These are phyloP conservation scores for Silybum marianum DNA, from an alignment of 129 eudicot species.

Conservation along the genomic window DNA sequence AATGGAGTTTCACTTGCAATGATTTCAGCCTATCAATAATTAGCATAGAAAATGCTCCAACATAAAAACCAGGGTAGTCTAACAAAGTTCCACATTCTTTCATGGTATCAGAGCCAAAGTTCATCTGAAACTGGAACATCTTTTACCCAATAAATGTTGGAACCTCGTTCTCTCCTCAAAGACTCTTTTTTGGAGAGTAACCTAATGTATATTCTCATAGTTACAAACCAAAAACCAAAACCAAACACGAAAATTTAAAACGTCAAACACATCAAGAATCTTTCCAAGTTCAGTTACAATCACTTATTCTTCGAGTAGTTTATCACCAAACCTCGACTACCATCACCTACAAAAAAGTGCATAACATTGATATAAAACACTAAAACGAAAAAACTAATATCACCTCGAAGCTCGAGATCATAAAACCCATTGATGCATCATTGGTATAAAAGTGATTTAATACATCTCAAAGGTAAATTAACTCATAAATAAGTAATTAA, in stretches of 20 bases:
- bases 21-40: no score
- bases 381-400: not conserved
- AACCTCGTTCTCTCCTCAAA: not conserved
- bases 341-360: not conserved
- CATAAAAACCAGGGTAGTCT: no score
- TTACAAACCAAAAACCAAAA: not conserved
- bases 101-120: no score
- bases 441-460: slow-evolving; percentile 41
- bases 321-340: not conserved
- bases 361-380: not conserved
- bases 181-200: not conserved
- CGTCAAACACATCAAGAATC: not conserved
- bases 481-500: slow-evolving; percentile 33
- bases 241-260: not conserved
- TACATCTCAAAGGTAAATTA: slow-evolving; percentile 36
- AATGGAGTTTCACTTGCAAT: no score
- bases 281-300: not conserved
- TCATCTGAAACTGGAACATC: no score
- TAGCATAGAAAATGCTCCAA: no score
- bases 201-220: not conserved
- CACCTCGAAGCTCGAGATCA: not conserved
- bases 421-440: slow-evolving; percentile 8
- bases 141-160: not conserved
- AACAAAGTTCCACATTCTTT: no score
- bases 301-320: not conserved